Evolutionary conservation across 805 yeast genomes (phyloP), one percentile per base, ranked within the genome.

Genomic region (Clavispora vitiphila): DNA sequence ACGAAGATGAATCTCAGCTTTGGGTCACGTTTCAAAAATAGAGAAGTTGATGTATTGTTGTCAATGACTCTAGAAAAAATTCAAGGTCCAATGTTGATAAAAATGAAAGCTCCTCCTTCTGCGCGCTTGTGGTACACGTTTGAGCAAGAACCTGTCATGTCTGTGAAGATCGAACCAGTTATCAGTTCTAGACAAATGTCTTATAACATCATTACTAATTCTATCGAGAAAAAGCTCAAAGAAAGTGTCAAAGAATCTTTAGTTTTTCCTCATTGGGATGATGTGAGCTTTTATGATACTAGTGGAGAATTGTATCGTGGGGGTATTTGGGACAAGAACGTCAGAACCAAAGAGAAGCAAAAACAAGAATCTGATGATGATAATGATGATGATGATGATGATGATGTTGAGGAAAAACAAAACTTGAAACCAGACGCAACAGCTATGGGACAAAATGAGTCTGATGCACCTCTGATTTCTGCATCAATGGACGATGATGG

Each of bases 41-140:
- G 86, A 39, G 95, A 86, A 49, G 86, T 91, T 31, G 83, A 84
- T 40, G 65, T 93, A 26, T 72, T 84, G 20, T 64, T 93, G 39
- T 78, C 84, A 14, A 78, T 90, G 1, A 80, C 83, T 1, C 62
- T 91, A 37, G 76, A 77, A 41, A 78, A 72, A 51, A 51, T 93
- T 4, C 79, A 81, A 38, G 99, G 99, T 0, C 84, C 85, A 1
- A 49, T 91, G 42, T 56, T 85, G 0, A 54, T 90, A 16, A 67
- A 76, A 31, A 57, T 91, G 25, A 93, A 93, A 57, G 87, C 95
- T 1, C 96, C 96, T 2, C 98, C 99, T 8, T 81, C 96, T 1
- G 81, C 80, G 40, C 74, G 99, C 54, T 55, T 93, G 1, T 93
- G 99, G 99, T 93, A 88, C 57, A 78, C 86, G 2, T 93, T 89